Evolutionary conservation across 495 filamentous ascomycete genomes (phyloP).

Genomic region (Penicillium canariense): DNA sequence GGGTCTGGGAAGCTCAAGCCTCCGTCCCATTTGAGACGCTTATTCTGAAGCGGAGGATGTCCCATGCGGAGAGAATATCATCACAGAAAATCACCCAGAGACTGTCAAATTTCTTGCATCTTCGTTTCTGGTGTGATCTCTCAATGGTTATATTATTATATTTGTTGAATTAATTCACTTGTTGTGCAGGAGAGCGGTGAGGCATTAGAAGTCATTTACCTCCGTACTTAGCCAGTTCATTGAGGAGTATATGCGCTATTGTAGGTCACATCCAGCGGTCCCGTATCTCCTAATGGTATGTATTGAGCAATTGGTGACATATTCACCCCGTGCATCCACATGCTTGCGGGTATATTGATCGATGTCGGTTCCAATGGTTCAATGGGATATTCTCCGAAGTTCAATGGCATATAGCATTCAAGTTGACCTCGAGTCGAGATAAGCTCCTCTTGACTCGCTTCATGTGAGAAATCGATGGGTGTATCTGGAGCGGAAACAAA

Average conservation of each 20-base stretch:
- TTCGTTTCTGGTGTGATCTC: no score
- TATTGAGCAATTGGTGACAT: not conserved
- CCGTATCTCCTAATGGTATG: not conserved
- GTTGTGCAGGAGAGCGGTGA: no score
- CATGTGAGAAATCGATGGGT: not conserved
- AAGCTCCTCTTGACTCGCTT: not conserved
- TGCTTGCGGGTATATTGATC: not conserved
- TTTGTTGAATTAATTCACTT: no score
- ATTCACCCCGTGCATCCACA: not conserved
- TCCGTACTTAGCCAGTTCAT: no score
- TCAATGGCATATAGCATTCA: not conserved
- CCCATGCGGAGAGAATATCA: not conserved
- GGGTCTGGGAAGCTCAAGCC: not conserved
- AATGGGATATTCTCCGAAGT: not conserved
- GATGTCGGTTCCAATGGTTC: not conserved
- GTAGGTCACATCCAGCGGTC: no score
- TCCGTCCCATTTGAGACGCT: not conserved
- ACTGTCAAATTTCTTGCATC: no score
- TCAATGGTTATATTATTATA: no score
- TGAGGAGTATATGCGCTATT: no score
- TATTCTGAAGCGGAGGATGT: not conserved
- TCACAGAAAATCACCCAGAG: no score
- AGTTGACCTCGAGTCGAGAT: not conserved
- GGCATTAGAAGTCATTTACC: no score
- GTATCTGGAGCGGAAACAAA: not conserved